phyloP scores from a whole-genome alignment of 192 early-diverging fungal species.

The Phlyctochytrium planicorne region DNA sequence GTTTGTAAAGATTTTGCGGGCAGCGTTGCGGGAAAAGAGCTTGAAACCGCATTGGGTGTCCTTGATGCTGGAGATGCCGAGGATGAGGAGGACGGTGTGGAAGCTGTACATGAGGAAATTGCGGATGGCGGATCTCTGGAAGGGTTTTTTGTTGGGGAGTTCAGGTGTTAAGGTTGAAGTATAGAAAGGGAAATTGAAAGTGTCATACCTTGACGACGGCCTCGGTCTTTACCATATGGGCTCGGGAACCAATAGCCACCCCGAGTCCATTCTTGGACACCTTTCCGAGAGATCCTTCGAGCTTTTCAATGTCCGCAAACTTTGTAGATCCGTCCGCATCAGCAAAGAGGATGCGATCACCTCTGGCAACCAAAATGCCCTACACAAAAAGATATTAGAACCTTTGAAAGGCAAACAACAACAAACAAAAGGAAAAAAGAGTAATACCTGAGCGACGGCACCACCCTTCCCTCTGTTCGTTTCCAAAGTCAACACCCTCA shows the following conservation, averaged over 20 bases:
- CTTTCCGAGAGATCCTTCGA: slow-evolving; percentile 46
- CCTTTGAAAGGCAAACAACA: too few relatives aligned
- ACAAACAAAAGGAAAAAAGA: background rate
- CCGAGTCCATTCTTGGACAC: slow-evolving; percentile 51
- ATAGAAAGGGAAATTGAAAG: background rate
- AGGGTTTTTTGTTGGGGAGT: background rate
- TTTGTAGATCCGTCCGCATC: slow-evolving; percentile 95
- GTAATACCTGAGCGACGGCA: slow-evolving; percentile 77
- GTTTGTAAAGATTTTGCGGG: slow-evolving; percentile 73
- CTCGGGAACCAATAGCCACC: slow-evolving; percentile 86
- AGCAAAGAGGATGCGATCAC: slow-evolving; percentile 79
- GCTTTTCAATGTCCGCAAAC: slow-evolving; percentile 79
- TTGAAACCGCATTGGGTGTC: slow-evolving; percentile 99
- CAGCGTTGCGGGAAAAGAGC: slow-evolving; percentile 78
- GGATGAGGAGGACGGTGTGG: slow-evolving; percentile 82
- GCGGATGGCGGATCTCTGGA: slow-evolving; percentile 83
- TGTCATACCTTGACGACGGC: slow-evolving; percentile 78
- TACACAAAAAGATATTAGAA: slow-evolving; percentile 40
- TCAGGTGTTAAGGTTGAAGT: too few relatives aligned
- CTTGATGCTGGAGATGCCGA: slow-evolving; percentile 84
- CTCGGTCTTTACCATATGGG: slow-evolving; percentile 82
- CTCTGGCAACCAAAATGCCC: slow-evolving; percentile 80
- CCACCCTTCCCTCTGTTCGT: slow-evolving; percentile 93
- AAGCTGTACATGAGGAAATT: slow-evolving; percentile 95
- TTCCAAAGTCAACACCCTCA: slow-evolving; percentile 69